Percentiles rank a stretch among this genome's conserved stretches.
Conservation (phyloP, 768 basidiomycete genomes). For the Daedaleopsis sinensis region DNA sequence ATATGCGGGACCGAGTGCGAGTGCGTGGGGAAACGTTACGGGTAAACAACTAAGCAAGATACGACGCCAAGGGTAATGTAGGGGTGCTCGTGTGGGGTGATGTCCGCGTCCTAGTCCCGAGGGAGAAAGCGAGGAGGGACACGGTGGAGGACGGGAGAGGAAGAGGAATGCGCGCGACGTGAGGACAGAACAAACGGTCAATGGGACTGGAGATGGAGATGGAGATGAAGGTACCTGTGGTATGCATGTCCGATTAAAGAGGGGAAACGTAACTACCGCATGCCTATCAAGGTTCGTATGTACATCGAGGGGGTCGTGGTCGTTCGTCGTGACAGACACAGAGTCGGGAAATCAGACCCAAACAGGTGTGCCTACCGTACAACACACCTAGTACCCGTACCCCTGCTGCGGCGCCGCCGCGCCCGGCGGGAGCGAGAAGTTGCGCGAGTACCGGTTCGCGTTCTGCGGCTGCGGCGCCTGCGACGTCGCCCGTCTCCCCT, state of each 20-base stretch:
- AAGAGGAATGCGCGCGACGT: background rate
- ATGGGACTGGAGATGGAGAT: background rate
- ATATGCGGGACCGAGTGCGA: too few species aligned
- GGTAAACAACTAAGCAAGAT: too few species aligned
- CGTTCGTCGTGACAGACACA: background rate
- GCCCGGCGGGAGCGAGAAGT: slow-evolving; percentile 68
- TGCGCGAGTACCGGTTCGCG: slow-evolving; percentile 77
- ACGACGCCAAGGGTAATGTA: too few species aligned
- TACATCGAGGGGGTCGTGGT: background rate
- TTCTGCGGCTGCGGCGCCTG: slow-evolving; percentile 61
- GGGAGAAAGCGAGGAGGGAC: background rate
- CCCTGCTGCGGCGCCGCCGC: slow-evolving; percentile 53
- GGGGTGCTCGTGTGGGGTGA: too few species aligned
- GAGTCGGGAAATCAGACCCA: background rate
- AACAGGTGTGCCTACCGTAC: too few species aligned
- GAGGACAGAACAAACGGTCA: too few species aligned
- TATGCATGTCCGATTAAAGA: background rate
- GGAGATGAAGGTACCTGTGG: background rate
- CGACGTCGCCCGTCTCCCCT: slow-evolving; percentile 59
- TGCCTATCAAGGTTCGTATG: background rate
- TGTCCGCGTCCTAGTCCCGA: too few species aligned
- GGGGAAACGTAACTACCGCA: background rate
- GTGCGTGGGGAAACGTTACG: too few species aligned
- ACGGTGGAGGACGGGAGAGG: too few species aligned
- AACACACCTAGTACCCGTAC: slow-evolving; percentile 25